phyloP scores from a whole-genome alignment of 257 asterid genomes.

The Eucommia ulmoides region DNA sequence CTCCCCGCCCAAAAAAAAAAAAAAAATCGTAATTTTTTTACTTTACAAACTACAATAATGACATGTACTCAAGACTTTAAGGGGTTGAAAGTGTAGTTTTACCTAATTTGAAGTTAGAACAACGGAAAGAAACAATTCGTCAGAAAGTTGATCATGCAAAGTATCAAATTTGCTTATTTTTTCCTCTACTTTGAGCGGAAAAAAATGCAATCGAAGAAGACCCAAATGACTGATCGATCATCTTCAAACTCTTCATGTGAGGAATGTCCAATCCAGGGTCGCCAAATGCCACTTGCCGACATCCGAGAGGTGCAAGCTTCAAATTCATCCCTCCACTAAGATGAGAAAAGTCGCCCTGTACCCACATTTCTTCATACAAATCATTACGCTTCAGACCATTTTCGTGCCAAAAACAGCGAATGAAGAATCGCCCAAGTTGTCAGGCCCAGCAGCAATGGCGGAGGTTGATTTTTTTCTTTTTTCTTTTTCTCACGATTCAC shows the following conservation, averaged over 20 bases:
- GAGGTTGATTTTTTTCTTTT: no score
- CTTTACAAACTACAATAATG: no score
- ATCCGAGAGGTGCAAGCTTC: constrained; percentile 13
- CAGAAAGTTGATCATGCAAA: no score
- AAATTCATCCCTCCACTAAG: constrained; percentile 50
- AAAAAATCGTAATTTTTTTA: no score
- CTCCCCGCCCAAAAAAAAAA: no score
- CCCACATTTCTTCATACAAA: constrained; percentile 48
- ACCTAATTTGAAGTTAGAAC: no score
- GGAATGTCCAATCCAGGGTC: background rate
- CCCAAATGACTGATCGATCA: background rate
- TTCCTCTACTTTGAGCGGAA: background rate
- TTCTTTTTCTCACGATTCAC: constrained; percentile 39
- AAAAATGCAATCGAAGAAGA: no score
- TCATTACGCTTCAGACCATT: constrained; percentile 36
- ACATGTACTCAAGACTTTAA: no score
- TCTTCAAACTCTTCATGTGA: background rate
- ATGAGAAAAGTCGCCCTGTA: constrained; percentile 12
- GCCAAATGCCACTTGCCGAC: constrained; percentile 17
- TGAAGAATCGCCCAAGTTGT: constrained; percentile 16
- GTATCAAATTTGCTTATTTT: no score
- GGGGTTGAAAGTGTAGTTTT: no score
- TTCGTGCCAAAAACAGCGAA: constrained; percentile 11
- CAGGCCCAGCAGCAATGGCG: constrained; percentile 26
- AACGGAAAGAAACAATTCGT: no score